Evolutionary conservation across 2,329 filamentous ascomycete genomes (phyloP).

Genomic region (Exutisphaerella laricina): DNA sequence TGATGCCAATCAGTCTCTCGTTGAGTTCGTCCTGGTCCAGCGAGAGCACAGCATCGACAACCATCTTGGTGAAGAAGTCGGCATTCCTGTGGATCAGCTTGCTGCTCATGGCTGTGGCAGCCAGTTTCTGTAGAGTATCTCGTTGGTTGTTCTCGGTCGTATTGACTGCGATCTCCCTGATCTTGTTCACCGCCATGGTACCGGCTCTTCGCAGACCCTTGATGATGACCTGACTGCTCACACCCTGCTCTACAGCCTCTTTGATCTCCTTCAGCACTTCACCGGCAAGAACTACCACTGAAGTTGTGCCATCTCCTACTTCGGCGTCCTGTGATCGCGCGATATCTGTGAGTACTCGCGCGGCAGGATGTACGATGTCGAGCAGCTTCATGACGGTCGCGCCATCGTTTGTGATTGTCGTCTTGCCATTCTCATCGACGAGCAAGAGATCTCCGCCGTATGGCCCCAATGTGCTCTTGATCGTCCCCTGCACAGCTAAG

Average conservation of each 20-base stretch:
- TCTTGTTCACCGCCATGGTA: slow-evolving; percentile 92
- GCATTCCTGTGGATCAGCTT: slow-evolving; percentile 98
- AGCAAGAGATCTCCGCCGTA: slow-evolving; percentile 96
- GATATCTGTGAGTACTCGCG: slow-evolving; percentile 95
- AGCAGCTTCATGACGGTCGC: slow-evolving; percentile 99
- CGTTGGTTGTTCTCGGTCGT: slow-evolving; percentile 76
- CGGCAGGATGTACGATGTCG: slow-evolving; percentile 96
- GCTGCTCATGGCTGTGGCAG: slow-evolving; percentile 96
- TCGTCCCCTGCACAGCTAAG: slow-evolving; percentile 87
- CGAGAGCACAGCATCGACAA: slow-evolving; percentile 91
- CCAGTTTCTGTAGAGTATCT: slow-evolving; percentile 83
- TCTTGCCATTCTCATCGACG: slow-evolving; percentile 89
- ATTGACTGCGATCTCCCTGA: slow-evolving; percentile 92
- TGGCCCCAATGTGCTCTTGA: slow-evolving; percentile 91
- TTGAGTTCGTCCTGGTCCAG: slow-evolving; percentile 96
- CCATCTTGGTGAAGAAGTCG: slow-evolving; percentile 98
- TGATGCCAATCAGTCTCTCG: slow-evolving; percentile 95
- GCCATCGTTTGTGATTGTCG: slow-evolving; percentile 98
- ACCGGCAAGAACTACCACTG: slow-evolving; percentile 93
- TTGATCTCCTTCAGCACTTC: slow-evolving; percentile 97
- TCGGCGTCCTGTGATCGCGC: slow-evolving; percentile 98
- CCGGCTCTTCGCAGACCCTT: slow-evolving; percentile 88
- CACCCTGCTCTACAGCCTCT: slow-evolving; percentile 91
- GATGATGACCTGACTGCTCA: slow-evolving; percentile 95
- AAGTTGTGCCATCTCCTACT: slow-evolving; percentile 96